Evolutionary conservation across 805 yeast species (phyloP), one percentile per base, ranked within the genome.

Genomic region (Tanozyma kutaoensis): DNA sequence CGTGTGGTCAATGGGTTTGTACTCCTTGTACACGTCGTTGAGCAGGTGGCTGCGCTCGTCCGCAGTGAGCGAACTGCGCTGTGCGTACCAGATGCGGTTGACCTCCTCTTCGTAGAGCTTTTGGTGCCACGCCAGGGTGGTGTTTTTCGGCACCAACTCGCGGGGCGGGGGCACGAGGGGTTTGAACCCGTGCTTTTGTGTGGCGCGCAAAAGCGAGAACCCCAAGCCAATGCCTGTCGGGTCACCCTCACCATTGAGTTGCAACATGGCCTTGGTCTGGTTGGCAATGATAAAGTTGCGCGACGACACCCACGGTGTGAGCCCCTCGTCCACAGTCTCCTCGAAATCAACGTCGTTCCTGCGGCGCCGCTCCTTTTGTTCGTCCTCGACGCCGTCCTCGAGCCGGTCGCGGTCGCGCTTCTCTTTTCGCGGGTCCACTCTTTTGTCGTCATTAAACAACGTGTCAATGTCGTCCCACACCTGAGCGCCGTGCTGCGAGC

Each of bases 201-300:
- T 82, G 0, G 95, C 80, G 37, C 86, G 69, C 40, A 86, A 61
- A 38, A 88, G 79, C 8, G 95, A 82, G 38, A 80, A 80, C 0
- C 88, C 94, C 37, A 82, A 79, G 2, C 94, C 91, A 36, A 80
- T 72, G 14, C 93, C 94, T 0, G 94, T 74, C 2, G 95, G 93
- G 48, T 91, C 97, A 26, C 97, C 97, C 28, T 76, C 86, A 10
- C 95, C 95, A 45, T 82, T 82, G 15, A 91, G 69, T 45, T 85
- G 95, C 23, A 91, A 63, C 96, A 91, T 91, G 0, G 96, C 93
- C 43, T 93, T 86, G 29, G 95, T 93, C 46, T 86, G 97, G 14
- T 94, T 85, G 2, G 97, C 91, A 48, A 75, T 81, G 29, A 86
- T 72, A 45, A 91, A 91, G 50, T 91, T 91, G 34, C 84, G 66